Evolutionary conservation across 257 asterid genomes (phyloP).

Genomic region (Petunia secreta): DNA sequence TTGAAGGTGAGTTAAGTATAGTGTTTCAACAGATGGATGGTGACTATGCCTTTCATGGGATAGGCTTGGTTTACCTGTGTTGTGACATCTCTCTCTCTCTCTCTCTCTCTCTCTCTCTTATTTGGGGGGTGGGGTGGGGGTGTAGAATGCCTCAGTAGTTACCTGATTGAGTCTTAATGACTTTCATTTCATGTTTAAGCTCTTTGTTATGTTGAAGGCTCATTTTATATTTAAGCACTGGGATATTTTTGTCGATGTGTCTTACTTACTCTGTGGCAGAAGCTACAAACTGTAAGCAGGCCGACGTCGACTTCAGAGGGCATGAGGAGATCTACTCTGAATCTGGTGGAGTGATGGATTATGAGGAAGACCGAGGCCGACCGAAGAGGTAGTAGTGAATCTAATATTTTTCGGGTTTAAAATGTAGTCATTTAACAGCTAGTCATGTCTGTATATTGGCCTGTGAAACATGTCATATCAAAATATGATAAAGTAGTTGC

Average conservation of each 20-base stretch:
- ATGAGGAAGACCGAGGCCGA: conserved; percentile 87
- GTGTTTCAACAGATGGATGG: conserved; percentile 9
- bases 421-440: conserved; percentile 26
- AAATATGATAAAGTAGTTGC: conserved; percentile 1
- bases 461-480: not conserved
- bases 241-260: conserved; percentile 73
- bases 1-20: conserved; percentile 70
- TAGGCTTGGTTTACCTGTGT: conserved; percentile 10
- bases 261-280: conserved; percentile 98
- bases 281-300: conserved; percentile 97
- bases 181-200: conserved; percentile 15
- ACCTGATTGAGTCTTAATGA: not conserved
- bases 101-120: too few relatives aligned
- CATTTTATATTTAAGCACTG: conserved; percentile 45
- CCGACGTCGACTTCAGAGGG: conserved; percentile 72
- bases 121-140: too few relatives aligned
- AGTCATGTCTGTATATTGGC: conserved; percentile 23
- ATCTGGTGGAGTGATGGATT: conserved; percentile 96
- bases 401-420: conserved; percentile 15
- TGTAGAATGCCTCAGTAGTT: conserved; percentile 18
- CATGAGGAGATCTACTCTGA: conserved; percentile 88
- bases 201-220: conserved; percentile 20
- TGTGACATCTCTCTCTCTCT: not conserved
- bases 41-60: not conserved
- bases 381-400: conserved; percentile 74